Conservation (phyloP, 345 rosid genomes). For the Populus pruinosa region DNA sequence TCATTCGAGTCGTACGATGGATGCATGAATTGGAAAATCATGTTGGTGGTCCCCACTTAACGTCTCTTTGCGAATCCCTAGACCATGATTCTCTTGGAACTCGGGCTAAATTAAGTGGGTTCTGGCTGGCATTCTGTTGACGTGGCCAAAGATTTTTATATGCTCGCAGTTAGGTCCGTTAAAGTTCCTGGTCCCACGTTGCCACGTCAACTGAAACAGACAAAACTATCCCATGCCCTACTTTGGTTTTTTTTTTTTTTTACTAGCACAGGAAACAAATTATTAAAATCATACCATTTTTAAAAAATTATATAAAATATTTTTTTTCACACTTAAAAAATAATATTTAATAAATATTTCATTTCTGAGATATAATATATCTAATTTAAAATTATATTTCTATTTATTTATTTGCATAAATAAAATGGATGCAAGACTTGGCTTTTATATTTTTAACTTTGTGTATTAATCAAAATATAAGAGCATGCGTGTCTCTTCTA, state of each 20-base stretch:
- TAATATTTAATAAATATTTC: no score
- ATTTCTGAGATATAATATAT: no score
- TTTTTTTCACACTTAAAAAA: no score
- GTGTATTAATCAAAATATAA: no score
- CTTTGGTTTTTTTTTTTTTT: background rate
- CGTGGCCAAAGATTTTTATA: constrained; percentile 19
- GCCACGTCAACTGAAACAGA: constrained; percentile 28
- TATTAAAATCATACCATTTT: no score
- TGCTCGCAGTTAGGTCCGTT: constrained; percentile 35
- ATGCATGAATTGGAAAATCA: constrained; percentile 35
- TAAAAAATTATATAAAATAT: no score
- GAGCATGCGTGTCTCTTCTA: no score
- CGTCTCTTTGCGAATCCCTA: constrained; percentile 30
- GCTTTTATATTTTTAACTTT: no score
- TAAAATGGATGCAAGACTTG: no score
- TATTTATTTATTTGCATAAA: no score
- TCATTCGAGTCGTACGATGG: constrained; percentile 17
- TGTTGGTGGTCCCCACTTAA: constrained; percentile 2
- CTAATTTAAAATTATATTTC: no score
- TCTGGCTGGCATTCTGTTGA: constrained; percentile 47
- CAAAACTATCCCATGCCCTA: constrained; percentile 12
- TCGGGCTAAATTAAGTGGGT: constrained; percentile 30
- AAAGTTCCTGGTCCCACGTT: background rate
- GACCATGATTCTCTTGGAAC: constrained; percentile 35
- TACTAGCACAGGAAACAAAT: no score